These are phyloP conservation scores for Senna tora DNA, from an alignment of 306 rosid genomes.

Conservation along the genomic window DNA sequence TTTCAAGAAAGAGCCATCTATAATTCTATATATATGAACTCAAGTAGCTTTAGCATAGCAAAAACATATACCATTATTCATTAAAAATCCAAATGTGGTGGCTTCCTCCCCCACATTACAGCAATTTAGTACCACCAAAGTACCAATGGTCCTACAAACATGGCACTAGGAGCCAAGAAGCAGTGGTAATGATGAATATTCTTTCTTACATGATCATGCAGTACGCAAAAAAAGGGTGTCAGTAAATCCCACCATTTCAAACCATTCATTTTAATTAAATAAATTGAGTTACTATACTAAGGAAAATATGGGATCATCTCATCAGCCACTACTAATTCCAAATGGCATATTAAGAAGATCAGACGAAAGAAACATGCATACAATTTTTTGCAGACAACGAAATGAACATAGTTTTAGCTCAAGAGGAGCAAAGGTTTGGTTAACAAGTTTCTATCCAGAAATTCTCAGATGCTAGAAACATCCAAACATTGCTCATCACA, in stretches of 20 bases:
- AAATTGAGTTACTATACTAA: background rate
- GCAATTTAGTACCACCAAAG: background rate
- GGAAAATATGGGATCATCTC: background rate
- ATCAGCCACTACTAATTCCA: background rate
- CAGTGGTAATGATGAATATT: background rate
- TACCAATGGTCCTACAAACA: background rate
- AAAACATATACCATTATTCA: background rate
- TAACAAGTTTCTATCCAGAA: constrained; percentile 45
- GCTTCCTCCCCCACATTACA: constrained; percentile 16
- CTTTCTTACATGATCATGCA: background rate
- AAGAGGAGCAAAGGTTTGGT: constrained; percentile 31
- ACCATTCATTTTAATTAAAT: no score
- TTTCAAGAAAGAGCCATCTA: background rate
- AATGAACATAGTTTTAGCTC: constrained; percentile 23
- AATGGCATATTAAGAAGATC: constrained; percentile 16
- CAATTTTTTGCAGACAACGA: constrained; percentile 22
- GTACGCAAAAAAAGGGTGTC: no score
- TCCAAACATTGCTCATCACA: constrained; percentile 49
- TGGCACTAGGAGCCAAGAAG: constrained; percentile 14
- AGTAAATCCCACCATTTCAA: no score
- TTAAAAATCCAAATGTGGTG: constrained; percentile 11
- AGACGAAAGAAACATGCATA: constrained; percentile 26
- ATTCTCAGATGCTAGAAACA: constrained; percentile 49
- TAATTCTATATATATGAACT: background rate
- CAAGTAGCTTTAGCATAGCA: background rate